phyloP scores from a whole-genome alignment of 768 basidiomycete species.

The Amyloporia xantha region DNA sequence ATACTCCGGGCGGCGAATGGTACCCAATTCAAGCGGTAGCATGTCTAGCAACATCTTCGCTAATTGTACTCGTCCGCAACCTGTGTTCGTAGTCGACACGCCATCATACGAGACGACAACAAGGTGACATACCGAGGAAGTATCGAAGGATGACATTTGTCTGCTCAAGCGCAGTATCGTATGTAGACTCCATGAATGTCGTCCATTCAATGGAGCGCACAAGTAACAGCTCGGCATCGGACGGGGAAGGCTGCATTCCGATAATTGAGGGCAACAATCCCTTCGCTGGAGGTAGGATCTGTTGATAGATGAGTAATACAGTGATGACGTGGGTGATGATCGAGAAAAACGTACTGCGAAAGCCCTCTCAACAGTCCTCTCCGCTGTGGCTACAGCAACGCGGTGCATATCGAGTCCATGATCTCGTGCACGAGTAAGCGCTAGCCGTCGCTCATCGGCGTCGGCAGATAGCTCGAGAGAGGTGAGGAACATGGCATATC shows the following conservation, averaged over 20 bases:
- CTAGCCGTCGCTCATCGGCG: conserved; percentile 55
- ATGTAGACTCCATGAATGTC: conserved; percentile 66
- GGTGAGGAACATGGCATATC: conserved; percentile 86
- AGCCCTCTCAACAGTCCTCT: conserved; percentile 64
- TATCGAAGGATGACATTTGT: conserved; percentile 85
- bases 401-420: conserved; percentile 78
- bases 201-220: conserved; percentile 94
- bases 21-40: conserved; percentile 57
- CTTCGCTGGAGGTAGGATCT: conserved; percentile 48
- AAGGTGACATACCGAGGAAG: conserved; percentile 68
- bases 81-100: conserved; percentile 31
- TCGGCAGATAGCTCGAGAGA: conserved; percentile 63
- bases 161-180: conserved; percentile 73
- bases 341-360: conserved; percentile 42
- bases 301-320: conserved; percentile 1
- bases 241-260: conserved; percentile 46
- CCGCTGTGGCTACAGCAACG: conserved; percentile 78
- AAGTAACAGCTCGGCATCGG: conserved; percentile 54
- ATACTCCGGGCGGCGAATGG: conserved; percentile 63
- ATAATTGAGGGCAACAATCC: conserved; percentile 60
- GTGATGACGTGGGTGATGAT: not conserved
- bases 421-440: conserved; percentile 70
- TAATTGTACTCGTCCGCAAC: conserved; percentile 64
- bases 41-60: conserved; percentile 53
- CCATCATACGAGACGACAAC: too few relatives aligned